phyloP scores from a whole-genome alignment of 2,329 filamentous ascomycete genomes.

The Talaromyces sp. region DNA sequence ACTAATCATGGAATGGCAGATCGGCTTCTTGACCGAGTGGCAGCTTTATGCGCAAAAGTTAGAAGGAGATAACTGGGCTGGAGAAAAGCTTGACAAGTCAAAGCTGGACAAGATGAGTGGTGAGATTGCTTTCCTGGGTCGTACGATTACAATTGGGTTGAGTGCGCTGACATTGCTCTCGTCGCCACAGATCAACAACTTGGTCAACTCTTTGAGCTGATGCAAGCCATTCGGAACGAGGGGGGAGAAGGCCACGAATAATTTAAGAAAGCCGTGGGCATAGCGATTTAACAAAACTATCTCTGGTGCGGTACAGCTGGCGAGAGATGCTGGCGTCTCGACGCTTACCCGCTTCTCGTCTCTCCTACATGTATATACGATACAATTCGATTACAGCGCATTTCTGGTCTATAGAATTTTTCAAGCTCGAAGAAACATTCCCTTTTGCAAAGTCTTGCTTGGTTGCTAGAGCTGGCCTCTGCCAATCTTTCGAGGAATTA shows the following conservation, averaged over 20 bases:
- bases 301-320: background rate
- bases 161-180: conserved; percentile 1
- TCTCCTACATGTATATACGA: background rate
- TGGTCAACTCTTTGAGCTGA: conserved; percentile 89
- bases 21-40: conserved; percentile 96
- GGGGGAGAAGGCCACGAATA: conserved; percentile 36
- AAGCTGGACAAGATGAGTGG: conserved; percentile 96
- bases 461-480: too few species aligned
- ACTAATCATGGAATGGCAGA: conserved; percentile 54
- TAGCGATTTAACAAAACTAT: background rate
- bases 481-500: too few species aligned
- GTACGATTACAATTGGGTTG: background rate
- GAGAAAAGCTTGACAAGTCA: conserved; percentile 76
- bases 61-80: conserved; percentile 83
- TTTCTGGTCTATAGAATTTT: too few species aligned
- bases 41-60: conserved; percentile 91
- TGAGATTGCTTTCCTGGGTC: conserved; percentile 49
- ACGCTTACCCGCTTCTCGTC: background rate
- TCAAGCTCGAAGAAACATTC: too few species aligned
- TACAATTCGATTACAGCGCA: too few species aligned
- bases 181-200: conserved; percentile 76
- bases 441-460: too few species aligned
- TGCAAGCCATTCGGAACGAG: conserved; percentile 71
- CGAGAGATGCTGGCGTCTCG: conserved; percentile 23
- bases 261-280: background rate